Evolutionary conservation across 2,329 filamentous ascomycete species (phyloP).

Genomic region (Metarhizium brunneum): DNA sequence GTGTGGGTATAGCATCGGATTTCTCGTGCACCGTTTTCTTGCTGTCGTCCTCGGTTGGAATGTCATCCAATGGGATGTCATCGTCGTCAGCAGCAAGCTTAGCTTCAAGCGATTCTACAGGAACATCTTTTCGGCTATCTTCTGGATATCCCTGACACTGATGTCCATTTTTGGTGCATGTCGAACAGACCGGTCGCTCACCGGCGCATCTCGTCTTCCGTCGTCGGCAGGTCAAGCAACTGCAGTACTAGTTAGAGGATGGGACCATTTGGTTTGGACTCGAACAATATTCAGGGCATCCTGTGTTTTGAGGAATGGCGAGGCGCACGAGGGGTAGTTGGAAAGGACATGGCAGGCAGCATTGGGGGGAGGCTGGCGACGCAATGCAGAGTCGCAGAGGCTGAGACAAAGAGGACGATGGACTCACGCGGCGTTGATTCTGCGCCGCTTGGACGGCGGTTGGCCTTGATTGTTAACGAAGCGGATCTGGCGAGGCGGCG

Average conservation of each 20-base stretch:
- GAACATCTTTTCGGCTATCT: slow-evolving; percentile 33
- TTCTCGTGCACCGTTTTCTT: not conserved
- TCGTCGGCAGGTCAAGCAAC: slow-evolving; percentile 64
- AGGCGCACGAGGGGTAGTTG: not conserved
- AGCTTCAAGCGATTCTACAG: slow-evolving; percentile 11
- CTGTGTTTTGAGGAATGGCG: not conserved
- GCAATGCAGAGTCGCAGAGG: not conserved
- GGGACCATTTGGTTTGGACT: not conserved
- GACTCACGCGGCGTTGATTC: slow-evolving; percentile 70
- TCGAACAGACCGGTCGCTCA: slow-evolving; percentile 62
- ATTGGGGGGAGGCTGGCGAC: not conserved
- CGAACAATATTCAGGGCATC: not conserved
- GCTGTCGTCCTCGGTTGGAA: slow-evolving; percentile 4
- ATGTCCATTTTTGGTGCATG: slow-evolving; percentile 63
- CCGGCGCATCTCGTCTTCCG: slow-evolving; percentile 69
- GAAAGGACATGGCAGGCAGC: not conserved
- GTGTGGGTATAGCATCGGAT: not conserved
- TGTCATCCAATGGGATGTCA: slow-evolving; percentile 3
- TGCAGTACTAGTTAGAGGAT: slow-evolving; percentile 17
- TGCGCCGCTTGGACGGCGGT: slow-evolving; percentile 67
- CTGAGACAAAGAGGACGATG: not conserved
- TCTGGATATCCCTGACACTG: slow-evolving; percentile 59
- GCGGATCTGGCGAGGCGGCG: slow-evolving; percentile 52
- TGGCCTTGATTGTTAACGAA: slow-evolving; percentile 79
- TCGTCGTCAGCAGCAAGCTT: slow-evolving; percentile 12